Evolutionary conservation across 139 green algal species (phyloP).

Genomic region (Mesotaenium endlicherianum): DNA sequence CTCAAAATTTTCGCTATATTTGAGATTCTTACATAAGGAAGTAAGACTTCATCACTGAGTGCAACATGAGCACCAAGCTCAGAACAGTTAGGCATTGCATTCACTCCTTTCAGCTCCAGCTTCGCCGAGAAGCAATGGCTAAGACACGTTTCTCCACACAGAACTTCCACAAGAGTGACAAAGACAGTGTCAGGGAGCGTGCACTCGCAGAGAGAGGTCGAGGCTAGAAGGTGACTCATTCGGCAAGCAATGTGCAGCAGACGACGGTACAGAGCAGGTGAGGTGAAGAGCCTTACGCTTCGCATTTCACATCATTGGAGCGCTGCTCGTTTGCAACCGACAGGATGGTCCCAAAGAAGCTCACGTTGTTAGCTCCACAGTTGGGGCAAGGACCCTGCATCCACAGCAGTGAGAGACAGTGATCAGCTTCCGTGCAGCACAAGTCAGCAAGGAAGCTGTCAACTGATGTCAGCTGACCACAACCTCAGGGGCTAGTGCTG

Average conservation of each 20-base stretch:
- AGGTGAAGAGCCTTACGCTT: conserved; percentile 16
- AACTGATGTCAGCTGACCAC: too few species aligned
- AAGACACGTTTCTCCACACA: not conserved
- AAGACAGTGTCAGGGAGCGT: not conserved
- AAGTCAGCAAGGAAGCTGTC: too few species aligned
- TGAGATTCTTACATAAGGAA: too few species aligned
- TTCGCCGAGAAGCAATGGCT: too few species aligned
- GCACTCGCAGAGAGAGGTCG: not conserved
- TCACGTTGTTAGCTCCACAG: conserved; percentile 46
- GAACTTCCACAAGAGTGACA: not conserved
- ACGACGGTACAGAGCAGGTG: not conserved
- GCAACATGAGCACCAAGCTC: too few species aligned
- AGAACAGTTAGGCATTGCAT: too few species aligned
- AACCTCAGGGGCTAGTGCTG: too few species aligned
- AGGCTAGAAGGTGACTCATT: not conserved
- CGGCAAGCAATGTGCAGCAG: not conserved
- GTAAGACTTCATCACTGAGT: too few species aligned
- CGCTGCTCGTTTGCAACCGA: conserved; percentile 6
- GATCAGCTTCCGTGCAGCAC: too few species aligned
- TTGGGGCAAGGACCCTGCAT: conserved; percentile 50
- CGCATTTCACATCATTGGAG: conserved; percentile 50
- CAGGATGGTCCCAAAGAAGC: conserved; percentile 55
- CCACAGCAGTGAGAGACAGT: not conserved
- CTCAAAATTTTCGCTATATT: too few species aligned
- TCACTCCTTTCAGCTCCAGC: too few species aligned